phyloP scores from a whole-genome alignment of 805 yeast species.

The Candida quercuum region DNA sequence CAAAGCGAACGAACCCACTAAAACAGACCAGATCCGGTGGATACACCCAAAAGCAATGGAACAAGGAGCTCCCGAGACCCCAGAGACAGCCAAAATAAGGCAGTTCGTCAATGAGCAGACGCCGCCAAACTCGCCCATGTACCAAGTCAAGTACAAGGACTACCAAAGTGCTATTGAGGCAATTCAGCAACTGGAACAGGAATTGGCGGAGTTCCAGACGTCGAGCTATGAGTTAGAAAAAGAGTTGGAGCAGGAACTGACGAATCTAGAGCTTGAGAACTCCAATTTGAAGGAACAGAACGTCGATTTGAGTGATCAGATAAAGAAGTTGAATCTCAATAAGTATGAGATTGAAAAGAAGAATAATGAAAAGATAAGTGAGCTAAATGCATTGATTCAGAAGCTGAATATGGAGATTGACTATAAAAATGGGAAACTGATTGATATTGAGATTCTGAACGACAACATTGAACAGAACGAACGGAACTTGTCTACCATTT shows the following conservation, averaged over 20 bases:
- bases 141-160: constrained; percentile 22
- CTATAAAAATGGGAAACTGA: constrained; percentile 25
- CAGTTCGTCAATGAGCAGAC: background rate
- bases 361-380: constrained; percentile 15
- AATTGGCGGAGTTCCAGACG: constrained; percentile 36
- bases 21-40: background rate
- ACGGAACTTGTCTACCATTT: constrained; percentile 27
- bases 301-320: constrained; percentile 17
- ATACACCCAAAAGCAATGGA: too few relatives aligned
- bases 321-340: constrained; percentile 22
- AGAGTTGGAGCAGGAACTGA: constrained; percentile 37
- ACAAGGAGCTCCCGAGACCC: background rate
- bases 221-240: constrained; percentile 39
- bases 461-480: constrained; percentile 40
- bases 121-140: constrained; percentile 10
- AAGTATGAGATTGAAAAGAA: constrained; percentile 25
- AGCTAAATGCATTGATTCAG: constrained; percentile 16
- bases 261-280: constrained; percentile 25
- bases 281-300: constrained; percentile 16
- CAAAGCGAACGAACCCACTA: background rate
- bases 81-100: background rate
- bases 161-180: constrained; percentile 29
- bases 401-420: constrained; percentile 26
- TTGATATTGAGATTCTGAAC: constrained; percentile 37
- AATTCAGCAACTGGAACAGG: constrained; percentile 34